phyloP scores from a whole-genome alignment of 176 grass and related monocot genomes.

The Ananas comosus region DNA sequence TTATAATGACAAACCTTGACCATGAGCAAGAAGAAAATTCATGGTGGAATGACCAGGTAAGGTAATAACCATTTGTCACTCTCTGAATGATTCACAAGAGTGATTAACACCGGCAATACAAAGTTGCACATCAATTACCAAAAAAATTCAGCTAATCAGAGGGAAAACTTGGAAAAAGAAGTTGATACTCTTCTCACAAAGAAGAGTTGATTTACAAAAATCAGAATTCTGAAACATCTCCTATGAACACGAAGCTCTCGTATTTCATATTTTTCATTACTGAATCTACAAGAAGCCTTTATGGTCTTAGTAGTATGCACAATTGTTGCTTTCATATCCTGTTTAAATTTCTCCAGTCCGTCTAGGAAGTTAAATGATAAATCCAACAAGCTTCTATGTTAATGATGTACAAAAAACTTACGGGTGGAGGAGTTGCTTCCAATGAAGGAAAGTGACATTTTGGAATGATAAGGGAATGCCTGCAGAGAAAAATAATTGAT shows the following conservation, averaged over 20 bases:
- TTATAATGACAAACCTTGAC: too few relatives aligned
- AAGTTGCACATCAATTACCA: neutral
- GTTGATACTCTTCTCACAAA: neutral
- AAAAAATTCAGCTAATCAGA: neutral
- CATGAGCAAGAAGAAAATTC: too few relatives aligned
- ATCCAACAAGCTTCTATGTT: neutral
- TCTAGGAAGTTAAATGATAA: neutral
- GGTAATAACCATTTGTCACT: too few relatives aligned
- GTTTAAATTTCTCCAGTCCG: too few relatives aligned
- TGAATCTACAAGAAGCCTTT: too few relatives aligned
- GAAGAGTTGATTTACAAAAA: neutral
- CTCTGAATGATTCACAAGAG: too few relatives aligned
- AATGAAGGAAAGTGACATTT: conserved; percentile 65
- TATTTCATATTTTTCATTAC: neutral
- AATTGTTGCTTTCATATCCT: too few relatives aligned
- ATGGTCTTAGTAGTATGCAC: too few relatives aligned
- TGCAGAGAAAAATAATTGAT: conserved; percentile 17
- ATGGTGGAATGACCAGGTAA: too few relatives aligned
- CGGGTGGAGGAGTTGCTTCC: conserved; percentile 56
- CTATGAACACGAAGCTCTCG: neutral
- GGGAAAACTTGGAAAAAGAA: neutral
- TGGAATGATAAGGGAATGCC: conserved; percentile 78
- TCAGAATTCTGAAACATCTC: neutral
- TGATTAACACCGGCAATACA: too few relatives aligned
- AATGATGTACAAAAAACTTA: conserved; percentile 29